Base-by-base conservation (phyloP, 345 rosid genomes). In the Linum trigynum region DNA sequence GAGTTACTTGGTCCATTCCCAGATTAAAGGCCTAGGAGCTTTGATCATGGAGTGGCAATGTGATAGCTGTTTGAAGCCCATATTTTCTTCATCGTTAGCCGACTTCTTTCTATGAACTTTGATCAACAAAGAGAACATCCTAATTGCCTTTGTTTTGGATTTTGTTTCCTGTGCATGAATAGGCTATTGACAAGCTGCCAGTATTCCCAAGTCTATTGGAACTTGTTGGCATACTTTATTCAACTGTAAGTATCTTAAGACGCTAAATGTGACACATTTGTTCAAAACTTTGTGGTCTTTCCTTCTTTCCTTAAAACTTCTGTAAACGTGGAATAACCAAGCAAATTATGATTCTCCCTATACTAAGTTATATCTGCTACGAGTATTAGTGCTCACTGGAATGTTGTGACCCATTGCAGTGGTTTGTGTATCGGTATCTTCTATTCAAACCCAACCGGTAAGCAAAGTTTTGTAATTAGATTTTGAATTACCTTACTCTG, bases 351-450 rank as follows among this genome's bases (percentile, higher is more conserved):
- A 0, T 7, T 40, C 64, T 45, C 17, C 38, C 38, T 32, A 6
- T 50, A 15, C n/a, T 40, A 56, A 2, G 2, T 10, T 45, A 37
- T 16, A 5, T 12, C 7, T 37, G 4, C 37, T 11, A 12, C 8
- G 50, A 43, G 50, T 56, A 9, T 7, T 61, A 38, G 12, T 62
- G 51, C 62, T 81, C 51, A 84, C 72, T 15, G 15, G 39, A 60
- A 60, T 2, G 10, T 66, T 67, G 51, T 63, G 59, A 2, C 57
- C 37, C 57, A 55, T 73, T 65, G 57, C 97, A 90, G 98, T 88
- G 98, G 96, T 92, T 92, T 70, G 65, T 77, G 63, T 90, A 92
- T 72, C 92, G 96, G 62, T 90, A 86, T 80, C 98, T 92, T 70
- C 71, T 92, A 77, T 86, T 86, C 89, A 88, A 86, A 77, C 98